Base-by-base conservation (phyloP, 1,139 yeast genomes). In the Candida anutae region DNA sequence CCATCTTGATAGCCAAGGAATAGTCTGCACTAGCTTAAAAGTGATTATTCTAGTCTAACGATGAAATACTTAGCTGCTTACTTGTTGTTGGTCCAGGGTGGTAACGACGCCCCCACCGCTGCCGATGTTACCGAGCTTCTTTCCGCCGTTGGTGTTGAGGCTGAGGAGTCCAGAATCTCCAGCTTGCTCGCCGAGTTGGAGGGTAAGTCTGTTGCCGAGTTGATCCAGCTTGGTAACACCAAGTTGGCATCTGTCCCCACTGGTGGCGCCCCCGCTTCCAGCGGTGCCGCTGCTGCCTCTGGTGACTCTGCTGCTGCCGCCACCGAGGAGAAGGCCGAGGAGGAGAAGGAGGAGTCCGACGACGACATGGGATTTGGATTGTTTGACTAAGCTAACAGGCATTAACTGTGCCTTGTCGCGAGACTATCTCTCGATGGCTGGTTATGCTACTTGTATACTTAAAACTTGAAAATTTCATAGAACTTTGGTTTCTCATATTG, bases 21-120 rank as follows among this genome's bases (percentile, higher is more conserved):
- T 70, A 69, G 76, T 71, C 77, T 62, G 77, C 77, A 53, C 38
- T 50, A 54, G 76, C 77, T 70, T 70, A 70, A 70, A 65, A 48
- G 62, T 62, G 76, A 70, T 69, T 70, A 69, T 69, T 68, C 71
- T 67, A 55, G 28, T 33, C 34, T 39, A 37, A 52, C 58, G 69
- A 75, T 81, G 93, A 81, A 79, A 76, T 81, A 81, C 75, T 74
- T 81, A 69, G 90, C 93, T 69, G 88, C 93, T 68, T 81, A 81
- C 75, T 74, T 81, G 65, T 75, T 80, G 66, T 77, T 81, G 65
- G 81, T 74, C 66, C 82, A 81, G 63, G 83, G 88, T 62, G 90
- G 90, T 62, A 78, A 77, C 74, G 60, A 80, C 50, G 46, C 81
- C 52, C 88, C 90, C 67, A 64, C 83, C 45, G 77, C 84, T 49